A percentile compares a stretch with the other conserved stretches of the same genome.
Evolutionary conservation across 352 stramenopile genomes (phyloP).

Genomic region (Phytophthora multivora): DNA sequence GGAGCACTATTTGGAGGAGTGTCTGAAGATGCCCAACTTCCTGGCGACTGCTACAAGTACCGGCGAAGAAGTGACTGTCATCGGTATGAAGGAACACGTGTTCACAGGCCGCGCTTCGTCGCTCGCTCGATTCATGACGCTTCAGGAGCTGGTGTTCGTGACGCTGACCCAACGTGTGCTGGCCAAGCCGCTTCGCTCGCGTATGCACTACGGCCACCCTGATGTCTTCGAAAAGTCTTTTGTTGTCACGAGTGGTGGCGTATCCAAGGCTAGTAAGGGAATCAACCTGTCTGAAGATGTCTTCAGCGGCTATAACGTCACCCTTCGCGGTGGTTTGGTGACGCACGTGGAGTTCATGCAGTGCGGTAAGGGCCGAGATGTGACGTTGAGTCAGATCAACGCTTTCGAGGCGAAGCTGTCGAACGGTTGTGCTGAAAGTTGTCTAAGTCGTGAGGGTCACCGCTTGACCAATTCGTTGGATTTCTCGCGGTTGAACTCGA

Average conservation of each 20-base stretch:
- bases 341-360: slow-evolving; percentile 91
- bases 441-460: slow-evolving; percentile 80
- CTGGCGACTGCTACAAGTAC: slow-evolving; percentile 64
- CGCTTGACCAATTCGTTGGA: slow-evolving; percentile 78
- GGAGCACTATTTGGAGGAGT: slow-evolving; percentile 90
- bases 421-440: slow-evolving; percentile 84
- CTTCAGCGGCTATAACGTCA: slow-evolving; percentile 89
- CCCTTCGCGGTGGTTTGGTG: slow-evolving; percentile 76
- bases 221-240: slow-evolving; percentile 91
- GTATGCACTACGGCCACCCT: slow-evolving; percentile 89
- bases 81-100: slow-evolving; percentile 91
- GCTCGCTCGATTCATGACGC: slow-evolving; percentile 86
- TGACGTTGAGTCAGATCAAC: slow-evolving; percentile 89
- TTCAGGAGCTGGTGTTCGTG: slow-evolving; percentile 89
- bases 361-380: slow-evolving; percentile 87
- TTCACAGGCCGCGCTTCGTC: slow-evolving; percentile 89
- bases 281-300: slow-evolving; percentile 91
- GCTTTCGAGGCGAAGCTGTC: slow-evolving; percentile 89
- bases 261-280: slow-evolving; percentile 88
- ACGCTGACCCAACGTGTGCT: slow-evolving; percentile 86
- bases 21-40: slow-evolving; percentile 90
- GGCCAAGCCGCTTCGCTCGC: slow-evolving; percentile 70
- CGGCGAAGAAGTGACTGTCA: slow-evolving; percentile 78
- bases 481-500: slow-evolving; percentile 89
- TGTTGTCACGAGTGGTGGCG: slow-evolving; percentile 79